These are phyloP conservation scores for Serendipita sp. DNA, from an alignment of 768 basidiomycete genomes.

Conservation along the genomic window DNA sequence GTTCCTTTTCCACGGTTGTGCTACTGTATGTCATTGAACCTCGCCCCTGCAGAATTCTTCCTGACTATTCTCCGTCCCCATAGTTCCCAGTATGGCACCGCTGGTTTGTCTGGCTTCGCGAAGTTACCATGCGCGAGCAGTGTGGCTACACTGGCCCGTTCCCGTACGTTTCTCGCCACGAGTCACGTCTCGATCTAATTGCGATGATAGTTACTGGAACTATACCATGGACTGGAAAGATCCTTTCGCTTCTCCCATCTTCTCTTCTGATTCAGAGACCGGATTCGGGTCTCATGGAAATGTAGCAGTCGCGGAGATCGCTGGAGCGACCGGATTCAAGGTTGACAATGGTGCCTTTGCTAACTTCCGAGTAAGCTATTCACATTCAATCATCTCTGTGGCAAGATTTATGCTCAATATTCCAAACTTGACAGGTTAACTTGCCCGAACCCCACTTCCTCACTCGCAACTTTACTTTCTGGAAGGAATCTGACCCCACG, in stretches of 20 bases:
- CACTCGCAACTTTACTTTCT: conserved; percentile 4
- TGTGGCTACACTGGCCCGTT: neutral
- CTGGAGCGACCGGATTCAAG: neutral
- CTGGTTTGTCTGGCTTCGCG: conserved; percentile 4
- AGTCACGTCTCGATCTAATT: neutral
- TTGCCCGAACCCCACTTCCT: neutral
- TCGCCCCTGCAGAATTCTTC: neutral
- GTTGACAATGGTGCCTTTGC: conserved; percentile 5
- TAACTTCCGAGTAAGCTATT: neutral
- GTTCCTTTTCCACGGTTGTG: neutral
- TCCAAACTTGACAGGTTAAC: neutral
- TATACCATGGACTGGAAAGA: neutral
- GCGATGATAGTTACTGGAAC: neutral
- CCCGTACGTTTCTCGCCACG: neutral
- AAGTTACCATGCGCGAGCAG: neutral
- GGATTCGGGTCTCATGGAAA: conserved; percentile 1
- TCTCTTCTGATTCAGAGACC: neutral
- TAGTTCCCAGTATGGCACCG: conserved; percentile 4
- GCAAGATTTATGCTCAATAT: no score
- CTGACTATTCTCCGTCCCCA: neutral
- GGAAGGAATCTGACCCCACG: neutral
- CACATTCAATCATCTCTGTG: neutral
- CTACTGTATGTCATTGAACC: neutral
- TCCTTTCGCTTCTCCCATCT: neutral
- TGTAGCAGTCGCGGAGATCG: neutral